Percentiles rank a stretch among this genome's conserved stretches.
Conservation (phyloP, 164 flowering plant genomes). For the Saururus chinensis region DNA sequence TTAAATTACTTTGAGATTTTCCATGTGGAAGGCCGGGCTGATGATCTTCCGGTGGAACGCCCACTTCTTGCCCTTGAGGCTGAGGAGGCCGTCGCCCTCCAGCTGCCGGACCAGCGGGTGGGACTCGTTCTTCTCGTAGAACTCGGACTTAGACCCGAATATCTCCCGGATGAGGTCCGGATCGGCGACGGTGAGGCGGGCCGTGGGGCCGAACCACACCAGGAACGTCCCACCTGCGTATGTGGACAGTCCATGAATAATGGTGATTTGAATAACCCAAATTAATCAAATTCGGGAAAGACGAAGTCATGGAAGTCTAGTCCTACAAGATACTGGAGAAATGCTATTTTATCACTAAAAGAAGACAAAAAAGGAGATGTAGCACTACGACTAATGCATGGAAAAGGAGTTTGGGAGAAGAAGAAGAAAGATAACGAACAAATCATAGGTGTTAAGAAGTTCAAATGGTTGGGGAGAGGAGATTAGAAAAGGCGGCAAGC, state of each 20-base stretch:
- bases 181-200: conserved; percentile 76
- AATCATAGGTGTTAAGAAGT: neutral
- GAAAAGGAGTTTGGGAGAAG: neutral
- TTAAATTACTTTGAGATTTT: conserved; percentile 75
- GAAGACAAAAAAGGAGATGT: too few species aligned
- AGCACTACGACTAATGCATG: neutral
- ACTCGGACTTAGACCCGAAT: conserved; percentile 61
- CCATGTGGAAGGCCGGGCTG: conserved; percentile 82
- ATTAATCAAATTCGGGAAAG: too few species aligned
- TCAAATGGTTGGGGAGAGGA: neutral
- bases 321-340: neutral
- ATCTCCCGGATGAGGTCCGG: conserved; percentile 86
- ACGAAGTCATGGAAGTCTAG: neutral
- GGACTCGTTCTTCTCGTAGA: conserved; percentile 78
- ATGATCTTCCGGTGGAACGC: conserved; percentile 91
- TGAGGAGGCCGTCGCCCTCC: conserved; percentile 89
- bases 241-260: too few species aligned
- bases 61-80: conserved; percentile 97
- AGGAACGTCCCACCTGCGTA: conserved; percentile 72
- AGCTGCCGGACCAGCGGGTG: conserved; percentile 82
- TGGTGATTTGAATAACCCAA: neutral
- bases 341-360: too few species aligned
- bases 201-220: conserved; percentile 94
- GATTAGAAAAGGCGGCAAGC: neutral
- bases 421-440: neutral